A percentile compares a stretch with the other conserved stretches of the same genome.
phyloP scores from a whole-genome alignment of 495 filamentous ascomycete genomes.

The Apiosordaria backusii region DNA sequence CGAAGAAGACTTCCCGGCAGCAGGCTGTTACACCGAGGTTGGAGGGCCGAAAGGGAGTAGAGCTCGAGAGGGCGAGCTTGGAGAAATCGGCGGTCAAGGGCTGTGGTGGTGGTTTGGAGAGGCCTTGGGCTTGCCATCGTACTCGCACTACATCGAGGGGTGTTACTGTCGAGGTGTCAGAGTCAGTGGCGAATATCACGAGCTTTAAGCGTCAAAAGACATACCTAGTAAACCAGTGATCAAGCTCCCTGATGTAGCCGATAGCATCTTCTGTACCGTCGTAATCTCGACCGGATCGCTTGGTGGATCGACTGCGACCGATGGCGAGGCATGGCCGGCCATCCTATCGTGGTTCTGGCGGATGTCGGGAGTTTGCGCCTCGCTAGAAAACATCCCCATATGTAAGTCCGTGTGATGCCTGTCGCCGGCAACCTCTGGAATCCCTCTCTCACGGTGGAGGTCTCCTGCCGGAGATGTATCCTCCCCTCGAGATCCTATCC shows the following conservation, averaged over 20 bases:
- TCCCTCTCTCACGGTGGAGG: background rate
- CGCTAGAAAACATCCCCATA: conserved; percentile 18
- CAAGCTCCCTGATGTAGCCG: conserved; percentile 84
- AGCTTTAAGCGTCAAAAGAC: conserved; percentile 19
- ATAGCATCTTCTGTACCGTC: conserved; percentile 84
- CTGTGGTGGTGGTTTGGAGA: conserved; percentile 39
- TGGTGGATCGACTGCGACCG: conserved; percentile 21
- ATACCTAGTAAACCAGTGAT: conserved; percentile 85
- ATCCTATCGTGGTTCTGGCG: conserved; percentile 26
- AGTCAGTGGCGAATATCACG: conserved; percentile 8
- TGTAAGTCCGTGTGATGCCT: conserved; percentile 1
- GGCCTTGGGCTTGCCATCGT: conserved; percentile 77
- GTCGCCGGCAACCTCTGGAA: background rate
- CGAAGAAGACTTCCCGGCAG: conserved; percentile 96
- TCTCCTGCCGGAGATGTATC: background rate
- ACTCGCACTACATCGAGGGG: conserved; percentile 96
- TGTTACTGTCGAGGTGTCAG: conserved; percentile 60
- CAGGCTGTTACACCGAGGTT: conserved; percentile 92
- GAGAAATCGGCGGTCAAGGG: conserved; percentile 36
- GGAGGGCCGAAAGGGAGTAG: conserved; percentile 59
- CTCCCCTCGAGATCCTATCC: conserved; percentile 5
- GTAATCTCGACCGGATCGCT: conserved; percentile 59
- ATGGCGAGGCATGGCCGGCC: conserved; percentile 10
- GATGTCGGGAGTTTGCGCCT: conserved; percentile 1
- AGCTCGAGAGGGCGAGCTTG: conserved; percentile 42